phyloP scores from a whole-genome alignment of 148 eudicot species.

The Vaccinium vitisidaea region DNA sequence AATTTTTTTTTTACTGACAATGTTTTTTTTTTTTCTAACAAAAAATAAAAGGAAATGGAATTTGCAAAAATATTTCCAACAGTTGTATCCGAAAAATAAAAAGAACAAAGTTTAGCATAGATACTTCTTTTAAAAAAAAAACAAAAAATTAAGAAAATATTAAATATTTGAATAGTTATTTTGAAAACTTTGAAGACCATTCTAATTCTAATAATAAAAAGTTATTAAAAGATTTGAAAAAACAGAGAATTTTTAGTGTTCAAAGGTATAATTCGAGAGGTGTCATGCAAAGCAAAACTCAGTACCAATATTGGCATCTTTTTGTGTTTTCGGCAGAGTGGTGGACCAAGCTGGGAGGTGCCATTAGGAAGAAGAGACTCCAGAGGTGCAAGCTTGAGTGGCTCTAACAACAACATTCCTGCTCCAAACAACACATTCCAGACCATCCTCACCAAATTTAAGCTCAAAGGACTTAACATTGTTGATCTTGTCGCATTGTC shows the following conservation, averaged over 20 bases:
- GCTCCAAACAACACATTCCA: conserved; percentile 91
- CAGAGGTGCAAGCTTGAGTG: conserved; percentile 68
- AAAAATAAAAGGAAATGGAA: too few relatives aligned
- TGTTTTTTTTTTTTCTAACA: too few relatives aligned
- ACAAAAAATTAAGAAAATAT: too few relatives aligned
- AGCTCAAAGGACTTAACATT: conserved; percentile 64
- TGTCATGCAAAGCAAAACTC: neutral
- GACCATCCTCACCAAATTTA: conserved; percentile 80
- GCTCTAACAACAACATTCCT: conserved; percentile 88
- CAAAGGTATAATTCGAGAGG: neutral
- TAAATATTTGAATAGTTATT: too few relatives aligned
- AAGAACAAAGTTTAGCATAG: too few relatives aligned
- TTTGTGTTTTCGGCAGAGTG: conserved; percentile 38
- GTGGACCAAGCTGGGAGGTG: conserved; percentile 88
- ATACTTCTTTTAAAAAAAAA: too few relatives aligned
- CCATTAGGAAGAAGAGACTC: conserved; percentile 89
- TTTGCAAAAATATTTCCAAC: too few relatives aligned
- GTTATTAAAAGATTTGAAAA: too few relatives aligned
- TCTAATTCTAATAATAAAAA: neutral
- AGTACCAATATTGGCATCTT: neutral
- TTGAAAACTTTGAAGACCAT: neutral
- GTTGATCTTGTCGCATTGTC: conserved; percentile 89
- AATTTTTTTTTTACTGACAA: too few relatives aligned
- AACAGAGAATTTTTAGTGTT: too few relatives aligned
- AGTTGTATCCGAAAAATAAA: too few relatives aligned